phyloP scores from a whole-genome alignment of 2,329 filamentous ascomycete genomes.

The Pleurostoma richardsiae region DNA sequence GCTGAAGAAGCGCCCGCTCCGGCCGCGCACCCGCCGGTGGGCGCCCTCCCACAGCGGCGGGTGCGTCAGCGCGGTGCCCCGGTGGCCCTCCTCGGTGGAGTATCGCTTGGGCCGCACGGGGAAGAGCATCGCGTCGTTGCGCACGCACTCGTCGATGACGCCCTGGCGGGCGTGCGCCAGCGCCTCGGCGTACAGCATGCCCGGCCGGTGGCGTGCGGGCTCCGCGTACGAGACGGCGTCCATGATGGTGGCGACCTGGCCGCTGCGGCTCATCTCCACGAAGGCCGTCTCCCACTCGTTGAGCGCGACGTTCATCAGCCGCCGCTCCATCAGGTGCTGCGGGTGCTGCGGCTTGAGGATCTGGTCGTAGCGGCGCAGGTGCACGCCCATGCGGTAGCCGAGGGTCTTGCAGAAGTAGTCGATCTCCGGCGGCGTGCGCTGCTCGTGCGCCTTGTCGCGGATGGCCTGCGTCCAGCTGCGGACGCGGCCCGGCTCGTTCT shows the following conservation, averaged over 20 bases:
- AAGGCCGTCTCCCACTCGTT: too few relatives aligned
- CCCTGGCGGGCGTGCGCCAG: constrained; percentile 24
- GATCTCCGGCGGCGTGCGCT: constrained; percentile 2
- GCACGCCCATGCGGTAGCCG: constrained; percentile 17
- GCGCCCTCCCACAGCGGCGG: constrained; percentile 32
- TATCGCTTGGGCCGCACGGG: constrained; percentile 23
- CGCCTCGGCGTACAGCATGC: constrained; percentile 12
- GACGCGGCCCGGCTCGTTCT: not conserved
- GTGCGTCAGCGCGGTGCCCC: constrained; percentile 12
- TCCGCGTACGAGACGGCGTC: not conserved
- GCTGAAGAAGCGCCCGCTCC: constrained; percentile 31
- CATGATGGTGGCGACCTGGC: not conserved
- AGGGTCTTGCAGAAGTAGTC: constrained; percentile 17
- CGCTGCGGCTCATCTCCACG: not conserved
- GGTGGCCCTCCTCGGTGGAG: constrained; percentile 13
- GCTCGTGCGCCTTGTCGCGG: too few relatives aligned
- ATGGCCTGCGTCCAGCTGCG: not conserved
- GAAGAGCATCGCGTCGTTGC: constrained; percentile 36
- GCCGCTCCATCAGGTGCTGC: too few relatives aligned
- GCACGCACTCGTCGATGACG: constrained; percentile 36
- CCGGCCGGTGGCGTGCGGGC: constrained; percentile 9
- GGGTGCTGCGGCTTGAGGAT: too few relatives aligned
- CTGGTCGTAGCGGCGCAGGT: constrained; percentile 2
- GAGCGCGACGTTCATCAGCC: too few relatives aligned
- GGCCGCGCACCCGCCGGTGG: constrained; percentile 12